Evolutionary conservation across 2,329 filamentous ascomycete species (phyloP), one percentile per base, ranked within the genome.

Genomic region (Cercospora nicotianae): DNA sequence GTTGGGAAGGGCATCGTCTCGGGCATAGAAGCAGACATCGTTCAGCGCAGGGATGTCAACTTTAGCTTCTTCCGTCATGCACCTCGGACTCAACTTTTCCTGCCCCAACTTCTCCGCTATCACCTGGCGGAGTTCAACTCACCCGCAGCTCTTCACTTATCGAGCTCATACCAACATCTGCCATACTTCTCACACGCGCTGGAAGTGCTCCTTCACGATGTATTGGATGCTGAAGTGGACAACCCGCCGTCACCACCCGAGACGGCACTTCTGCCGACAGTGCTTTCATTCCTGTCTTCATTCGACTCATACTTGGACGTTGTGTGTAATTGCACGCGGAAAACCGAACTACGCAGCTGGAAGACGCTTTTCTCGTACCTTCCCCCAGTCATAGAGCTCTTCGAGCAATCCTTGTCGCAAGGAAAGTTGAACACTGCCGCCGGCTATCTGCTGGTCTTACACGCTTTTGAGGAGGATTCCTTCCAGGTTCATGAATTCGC

Each of bases 311-410:
- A 97, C 76, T 88, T 98, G 16, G 94, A 98, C 75, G 95, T 98
- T 67, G 90, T 99, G 26, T 91, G 99, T 20, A 95, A 96, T 80
- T 99, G 95, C 80, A 97, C 95, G 1, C 90, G 95, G 64, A 99
- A 99, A 80, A 99, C 95, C 0, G 95, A 99, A 77, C 89, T 97
- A 7, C 89, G 94, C 45, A 96, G 93, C 65, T 99, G 95, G 95
- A 89, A 91, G 68, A 97, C 95, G 0, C 84, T 99, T 1, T 99
- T 99, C 79, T 89, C 90, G 4, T 93, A 97, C 75, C 85, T 99
- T 0, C 95, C 95, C 0, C 92, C 94, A 0, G 92, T 94, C 3
- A 90, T 93, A 75, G 91, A 95, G 73, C 86, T 99, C 0, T 99
- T 99, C 74, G 94, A 99, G 78, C 92, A 97, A 78, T 94, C 93